Evolutionary conservation across 805 yeast genomes (phyloP).

Genomic region (Candida sakaeoensis): DNA sequence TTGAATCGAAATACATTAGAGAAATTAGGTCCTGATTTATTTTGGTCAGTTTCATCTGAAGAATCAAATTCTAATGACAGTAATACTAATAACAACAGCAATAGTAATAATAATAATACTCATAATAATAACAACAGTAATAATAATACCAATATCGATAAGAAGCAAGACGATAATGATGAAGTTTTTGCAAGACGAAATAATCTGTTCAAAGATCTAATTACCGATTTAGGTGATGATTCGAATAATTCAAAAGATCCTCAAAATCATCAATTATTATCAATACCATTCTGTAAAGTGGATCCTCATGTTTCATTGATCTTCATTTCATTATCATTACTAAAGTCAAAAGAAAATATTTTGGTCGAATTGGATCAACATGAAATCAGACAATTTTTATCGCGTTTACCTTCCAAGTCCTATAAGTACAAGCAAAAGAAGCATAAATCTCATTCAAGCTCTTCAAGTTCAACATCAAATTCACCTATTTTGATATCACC

Average conservation of each 20-base stretch:
- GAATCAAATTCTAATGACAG: constrained; percentile 13
- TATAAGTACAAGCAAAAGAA: constrained; percentile 19
- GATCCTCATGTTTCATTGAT: constrained; percentile 76
- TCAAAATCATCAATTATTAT: constrained; percentile 1
- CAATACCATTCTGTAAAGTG: constrained; percentile 53
- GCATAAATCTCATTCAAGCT: constrained; percentile 3
- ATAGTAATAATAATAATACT: constrained; percentile 2
- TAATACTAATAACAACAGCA: background rate
- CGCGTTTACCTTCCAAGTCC: constrained; percentile 49
- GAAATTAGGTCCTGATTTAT: constrained; percentile 56
- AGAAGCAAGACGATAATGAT: constrained; percentile 4
- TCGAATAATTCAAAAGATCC: background rate
- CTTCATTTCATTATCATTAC: constrained; percentile 71
- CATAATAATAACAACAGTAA: no score
- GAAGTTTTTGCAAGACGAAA: constrained; percentile 6
- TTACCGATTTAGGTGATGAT: constrained; percentile 23
- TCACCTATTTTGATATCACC: constrained; percentile 8
- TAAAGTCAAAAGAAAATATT: constrained; percentile 75
- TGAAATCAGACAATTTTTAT: constrained; percentile 77
- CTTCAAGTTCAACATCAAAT: constrained; percentile 11
- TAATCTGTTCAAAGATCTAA: constrained; percentile 30
- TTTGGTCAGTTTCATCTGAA: constrained; percentile 43
- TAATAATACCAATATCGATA: no score
- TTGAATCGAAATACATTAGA: constrained; percentile 26
- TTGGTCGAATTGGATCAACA: constrained; percentile 85